Conservation (phyloP, 1,284 basidiomycete genomes). For the Polyporus tsugae region DNA sequence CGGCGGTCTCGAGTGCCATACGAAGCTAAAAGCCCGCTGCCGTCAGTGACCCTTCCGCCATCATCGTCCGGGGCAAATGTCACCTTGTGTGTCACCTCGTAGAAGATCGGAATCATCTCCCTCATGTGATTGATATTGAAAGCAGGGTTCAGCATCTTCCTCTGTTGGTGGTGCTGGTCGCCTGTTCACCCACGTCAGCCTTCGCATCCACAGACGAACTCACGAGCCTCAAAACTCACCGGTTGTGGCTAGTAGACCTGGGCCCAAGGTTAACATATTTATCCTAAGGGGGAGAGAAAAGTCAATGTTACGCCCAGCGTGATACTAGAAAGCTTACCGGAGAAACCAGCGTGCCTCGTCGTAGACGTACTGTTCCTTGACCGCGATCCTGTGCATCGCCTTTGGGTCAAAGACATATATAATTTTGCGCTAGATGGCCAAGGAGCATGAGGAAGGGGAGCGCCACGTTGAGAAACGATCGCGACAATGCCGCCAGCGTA, state of each 20-base stretch:
- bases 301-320: background rate
- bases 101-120: conserved; percentile 24
- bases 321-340: conserved; percentile 7
- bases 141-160: conserved; percentile 26
- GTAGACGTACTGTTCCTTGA: conserved; percentile 44
- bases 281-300: background rate
- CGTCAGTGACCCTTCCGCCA: background rate
- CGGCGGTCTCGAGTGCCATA: conserved; percentile 9
- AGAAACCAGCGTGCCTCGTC: conserved; percentile 33
- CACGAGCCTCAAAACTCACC: conserved; percentile 17
- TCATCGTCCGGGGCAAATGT: background rate
- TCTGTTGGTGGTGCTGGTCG: conserved; percentile 22
- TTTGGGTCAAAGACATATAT: conserved; percentile 39
- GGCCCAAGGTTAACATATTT: conserved; percentile 14
- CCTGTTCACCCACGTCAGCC: background rate
- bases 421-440: conserved; percentile 9
- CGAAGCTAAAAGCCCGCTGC: conserved; percentile 8
- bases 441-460: background rate
- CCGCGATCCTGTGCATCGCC: conserved; percentile 41
- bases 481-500: background rate
- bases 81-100: conserved; percentile 16
- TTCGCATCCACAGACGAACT: no score
- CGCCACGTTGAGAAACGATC: no score
- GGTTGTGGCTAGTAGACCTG: conserved; percentile 15
- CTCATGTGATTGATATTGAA: conserved; percentile 27